A percentile compares a stretch with the other conserved stretches of the same genome.
These are phyloP conservation scores for Rubia peregrina DNA, from an alignment of 305 asterid species.

Conservation along the genomic window DNA sequence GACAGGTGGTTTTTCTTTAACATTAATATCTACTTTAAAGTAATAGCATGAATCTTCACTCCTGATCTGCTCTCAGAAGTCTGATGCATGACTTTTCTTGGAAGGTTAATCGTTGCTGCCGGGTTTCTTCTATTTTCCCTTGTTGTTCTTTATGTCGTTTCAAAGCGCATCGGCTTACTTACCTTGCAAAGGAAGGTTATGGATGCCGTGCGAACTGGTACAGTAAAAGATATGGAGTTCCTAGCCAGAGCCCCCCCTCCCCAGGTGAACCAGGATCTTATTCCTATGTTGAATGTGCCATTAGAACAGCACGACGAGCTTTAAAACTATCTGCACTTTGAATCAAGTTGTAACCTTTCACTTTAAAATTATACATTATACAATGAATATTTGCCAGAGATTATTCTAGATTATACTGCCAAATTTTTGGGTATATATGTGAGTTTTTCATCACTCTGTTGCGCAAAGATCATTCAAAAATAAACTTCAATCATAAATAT, in stretches of 20 bases:
- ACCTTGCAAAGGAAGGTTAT: conserved; percentile 71
- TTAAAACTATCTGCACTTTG: conserved; percentile 21
- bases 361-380: too few species aligned
- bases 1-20: conserved; percentile 46
- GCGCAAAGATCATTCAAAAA: too few species aligned
- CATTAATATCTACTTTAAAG: not conserved
- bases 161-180: conserved; percentile 82
- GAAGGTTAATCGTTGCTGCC: conserved; percentile 56
- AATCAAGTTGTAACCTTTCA: too few species aligned
- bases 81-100: conserved; percentile 18
- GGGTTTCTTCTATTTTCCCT: conserved; percentile 74
- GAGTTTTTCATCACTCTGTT: too few species aligned
- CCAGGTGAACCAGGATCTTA: conserved; percentile 36
- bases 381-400: too few species aligned
- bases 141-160: conserved; percentile 90
- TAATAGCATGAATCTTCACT: not conserved
- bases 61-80: not conserved
- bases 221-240: conserved; percentile 42
- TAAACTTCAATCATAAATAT: too few species aligned
- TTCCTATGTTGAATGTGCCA: conserved; percentile 36
- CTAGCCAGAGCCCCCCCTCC: conserved; percentile 38
- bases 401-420: too few species aligned
- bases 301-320: conserved; percentile 78
- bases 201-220: conserved; percentile 68
- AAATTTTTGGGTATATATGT: too few species aligned